Evolutionary conservation across 176 grass and related monocot genomes (phyloP), one percentile per base, ranked within the genome.

Genomic region (Areca catechu): DNA sequence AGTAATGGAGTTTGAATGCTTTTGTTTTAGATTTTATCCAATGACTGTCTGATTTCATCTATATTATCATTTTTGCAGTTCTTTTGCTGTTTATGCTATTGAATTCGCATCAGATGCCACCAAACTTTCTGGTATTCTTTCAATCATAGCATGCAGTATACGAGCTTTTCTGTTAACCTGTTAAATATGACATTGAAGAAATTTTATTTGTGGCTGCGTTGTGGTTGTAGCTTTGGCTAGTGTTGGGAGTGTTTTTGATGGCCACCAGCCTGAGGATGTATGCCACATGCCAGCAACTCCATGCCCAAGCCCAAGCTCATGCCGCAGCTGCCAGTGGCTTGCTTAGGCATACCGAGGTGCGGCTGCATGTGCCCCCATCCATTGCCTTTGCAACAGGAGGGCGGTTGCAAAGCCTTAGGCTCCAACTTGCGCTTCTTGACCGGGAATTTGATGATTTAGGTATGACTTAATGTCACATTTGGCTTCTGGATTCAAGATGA

Each of bases 391-490:
- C 86, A 52, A 85, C 87, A 0, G 79, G 81, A 74, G 93, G 87
- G 58, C 74, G 81, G 19, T 72, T 97, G 58, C 93, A 92, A 65
- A 82, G 77, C 49, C 87, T 97, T 54, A 85, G 93, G 51, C 83
- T 97, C 60, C 87, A 97, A 72, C 87, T 97, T 54, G 93, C 87
- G 21, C 78, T 97, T 29, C 76, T 97, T 66, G 93, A 97, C 43
- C 93, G 87, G 1, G 93, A 97, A 65, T 92, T 97, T 72, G 93
- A 97, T 67, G 93, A 97, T 78, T 82, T 97, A 85, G 93, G 93
- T 92, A 64, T 3, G 43, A 17, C 16, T 12, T 43, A 1, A 3
- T 43, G 34, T 43, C 34, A 43, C 14, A 43, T 43, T 43, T 43
- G 34, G 34, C 10, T 43, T 43, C 34, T 12, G 0, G 34, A 43